Evolutionary conservation across 257 asterid species (phyloP).

Genomic region (Jasminum sambac): DNA sequence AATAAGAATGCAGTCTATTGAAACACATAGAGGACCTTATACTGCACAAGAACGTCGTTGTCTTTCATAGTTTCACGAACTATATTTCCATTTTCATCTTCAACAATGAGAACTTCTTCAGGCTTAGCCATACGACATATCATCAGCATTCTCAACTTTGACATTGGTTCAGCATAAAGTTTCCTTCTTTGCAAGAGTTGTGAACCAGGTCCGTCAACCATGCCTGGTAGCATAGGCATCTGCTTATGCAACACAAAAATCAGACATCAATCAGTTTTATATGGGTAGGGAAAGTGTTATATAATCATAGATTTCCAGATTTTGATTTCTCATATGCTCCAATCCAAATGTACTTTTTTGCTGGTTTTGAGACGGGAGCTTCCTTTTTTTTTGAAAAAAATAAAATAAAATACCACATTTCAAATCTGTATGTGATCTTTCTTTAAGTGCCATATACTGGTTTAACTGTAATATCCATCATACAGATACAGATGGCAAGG

Average conservation of each 20-base stretch:
- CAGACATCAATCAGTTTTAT: slow-evolving; percentile 11
- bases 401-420: background rate
- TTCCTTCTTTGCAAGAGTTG: slow-evolving; percentile 82
- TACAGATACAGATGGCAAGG: background rate
- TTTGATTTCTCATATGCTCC: background rate
- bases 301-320: background rate
- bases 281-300: background rate
- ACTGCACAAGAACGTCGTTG: slow-evolving; percentile 94
- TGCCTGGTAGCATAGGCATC: slow-evolving; percentile 64
- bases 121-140: slow-evolving; percentile 99
- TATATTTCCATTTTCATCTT: slow-evolving; percentile 97
- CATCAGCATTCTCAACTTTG: slow-evolving; percentile 88
- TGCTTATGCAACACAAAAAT: slow-evolving; percentile 39
- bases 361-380: background rate
- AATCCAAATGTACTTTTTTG: background rate
- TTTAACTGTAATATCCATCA: background rate
- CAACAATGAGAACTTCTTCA: slow-evolving; percentile 96
- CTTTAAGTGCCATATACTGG: background rate
- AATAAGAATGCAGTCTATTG: too few relatives aligned
- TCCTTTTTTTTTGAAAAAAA: background rate
- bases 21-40: slow-evolving; percentile 87
- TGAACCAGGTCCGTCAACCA: slow-evolving; percentile 78
- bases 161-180: slow-evolving; percentile 87
- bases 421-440: too few relatives aligned
- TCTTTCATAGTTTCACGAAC: slow-evolving; percentile 99